These are phyloP conservation scores for Trichoderma sp. DNA, from an alignment of 2,329 filamentous ascomycete species.

Conservation along the genomic window DNA sequence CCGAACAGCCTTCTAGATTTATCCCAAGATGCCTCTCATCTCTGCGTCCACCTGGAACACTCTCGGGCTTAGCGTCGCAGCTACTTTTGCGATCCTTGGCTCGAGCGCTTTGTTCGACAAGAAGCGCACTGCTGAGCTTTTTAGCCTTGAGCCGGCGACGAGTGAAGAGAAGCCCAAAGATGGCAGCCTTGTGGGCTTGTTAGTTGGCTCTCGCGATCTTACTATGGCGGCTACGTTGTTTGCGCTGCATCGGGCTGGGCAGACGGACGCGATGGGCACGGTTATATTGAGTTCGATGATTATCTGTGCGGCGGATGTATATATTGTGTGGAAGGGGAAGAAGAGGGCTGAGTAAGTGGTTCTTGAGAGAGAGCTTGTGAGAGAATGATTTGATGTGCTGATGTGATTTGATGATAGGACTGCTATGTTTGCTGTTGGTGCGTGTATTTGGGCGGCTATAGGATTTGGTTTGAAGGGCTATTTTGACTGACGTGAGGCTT, in stretches of 20 bases:
- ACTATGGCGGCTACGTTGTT: slow-evolving; percentile 23
- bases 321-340: slow-evolving; percentile 23
- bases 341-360: slow-evolving; percentile 22
- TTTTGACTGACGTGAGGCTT: not conserved
- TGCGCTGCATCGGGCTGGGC: slow-evolving; percentile 1
- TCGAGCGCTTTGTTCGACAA: slow-evolving; percentile 20
- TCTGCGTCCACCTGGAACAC: slow-evolving; percentile 26
- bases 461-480: slow-evolving; percentile 21
- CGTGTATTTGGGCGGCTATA: slow-evolving; percentile 18
- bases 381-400: not conserved
- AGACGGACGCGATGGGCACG: slow-evolving; percentile 24
- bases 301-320: slow-evolving; percentile 25
- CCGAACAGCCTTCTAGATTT: not conserved
- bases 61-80: slow-evolving; percentile 27
- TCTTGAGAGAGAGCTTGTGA: not conserved
- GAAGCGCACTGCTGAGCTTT: slow-evolving; percentile 21
- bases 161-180: not conserved
- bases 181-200: not conserved
- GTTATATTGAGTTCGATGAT: slow-evolving; percentile 26
- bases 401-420: not conserved
- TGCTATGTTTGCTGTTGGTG: not conserved
- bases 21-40: not conserved
- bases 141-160: slow-evolving; percentile 18
- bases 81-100: slow-evolving; percentile 24
- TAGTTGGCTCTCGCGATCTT: slow-evolving; percentile 25